These are phyloP conservation scores for Ajuga reptans DNA, from an alignment of 305 asterid species.

Conservation along the genomic window DNA sequence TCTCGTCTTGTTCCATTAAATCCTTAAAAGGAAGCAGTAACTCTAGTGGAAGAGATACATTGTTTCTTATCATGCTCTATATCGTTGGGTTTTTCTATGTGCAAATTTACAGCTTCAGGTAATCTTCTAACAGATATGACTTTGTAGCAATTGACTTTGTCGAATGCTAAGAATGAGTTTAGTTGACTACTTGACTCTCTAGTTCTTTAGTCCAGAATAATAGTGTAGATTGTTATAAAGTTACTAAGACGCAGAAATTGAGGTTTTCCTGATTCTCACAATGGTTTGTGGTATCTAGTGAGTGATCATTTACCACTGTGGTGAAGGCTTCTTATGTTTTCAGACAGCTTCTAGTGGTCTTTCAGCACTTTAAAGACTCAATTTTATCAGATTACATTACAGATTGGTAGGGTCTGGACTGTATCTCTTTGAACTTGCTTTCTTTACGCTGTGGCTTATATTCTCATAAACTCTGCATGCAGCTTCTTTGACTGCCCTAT, in stretches of 20 bases:
- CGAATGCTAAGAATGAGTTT: slow-evolving; percentile 5
- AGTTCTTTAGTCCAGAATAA: not conserved
- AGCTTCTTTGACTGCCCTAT: slow-evolving; percentile 91
- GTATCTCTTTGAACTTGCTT: slow-evolving; percentile 13
- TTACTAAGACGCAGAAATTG: not conserved
- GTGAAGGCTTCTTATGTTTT: not conserved
- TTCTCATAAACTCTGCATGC: slow-evolving; percentile 24
- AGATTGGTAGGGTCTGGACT: slow-evolving; percentile 17
- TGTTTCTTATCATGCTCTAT: slow-evolving; percentile 9
- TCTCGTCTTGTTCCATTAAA: not conserved
- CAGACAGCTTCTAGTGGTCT: slow-evolving; percentile 1
- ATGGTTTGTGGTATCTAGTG: not conserved
- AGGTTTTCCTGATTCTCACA: not conserved
- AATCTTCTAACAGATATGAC: not conserved
- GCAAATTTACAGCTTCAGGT: not conserved
- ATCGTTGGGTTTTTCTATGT: not conserved
- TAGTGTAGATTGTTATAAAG: not conserved
- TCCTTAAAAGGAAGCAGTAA: slow-evolving; percentile 11
- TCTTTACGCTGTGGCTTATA: slow-evolving; percentile 14
- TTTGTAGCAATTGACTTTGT: not conserved
- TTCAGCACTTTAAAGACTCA: not conserved
- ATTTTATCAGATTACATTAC: slow-evolving; percentile 11
- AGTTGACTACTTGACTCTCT: not conserved
- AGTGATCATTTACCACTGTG: not conserved
- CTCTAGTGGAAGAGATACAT: not conserved